A percentile compares a stretch with the other conserved stretches of the same genome.
Evolutionary conservation across 768 basidiomycete genomes (phyloP).

Genomic region (Sutorius australiensis): DNA sequence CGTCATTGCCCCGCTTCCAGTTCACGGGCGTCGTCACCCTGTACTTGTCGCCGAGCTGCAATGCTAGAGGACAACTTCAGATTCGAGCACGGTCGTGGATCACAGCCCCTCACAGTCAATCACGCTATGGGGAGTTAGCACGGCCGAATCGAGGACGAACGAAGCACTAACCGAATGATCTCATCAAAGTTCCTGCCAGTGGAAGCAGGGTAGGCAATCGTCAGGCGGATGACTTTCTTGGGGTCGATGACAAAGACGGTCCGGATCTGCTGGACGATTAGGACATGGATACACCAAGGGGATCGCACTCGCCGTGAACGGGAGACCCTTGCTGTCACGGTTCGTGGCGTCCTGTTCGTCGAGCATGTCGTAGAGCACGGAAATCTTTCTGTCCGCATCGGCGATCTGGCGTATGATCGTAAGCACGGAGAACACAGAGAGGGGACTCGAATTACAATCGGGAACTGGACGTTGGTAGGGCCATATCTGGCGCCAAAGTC

Average conservation of each 20-base stretch:
- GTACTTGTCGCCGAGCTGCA: slow-evolving; percentile 88
- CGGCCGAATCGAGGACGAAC: not conserved
- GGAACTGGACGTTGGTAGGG: slow-evolving; percentile 81
- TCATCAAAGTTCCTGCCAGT: slow-evolving; percentile 92
- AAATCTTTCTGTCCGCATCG: slow-evolving; percentile 82
- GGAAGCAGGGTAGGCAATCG: slow-evolving; percentile 88
- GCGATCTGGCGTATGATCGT: slow-evolving; percentile 61
- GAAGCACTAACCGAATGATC: slow-evolving; percentile 48
- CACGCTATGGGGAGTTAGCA: slow-evolving; percentile 42
- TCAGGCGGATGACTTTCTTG: slow-evolving; percentile 89
- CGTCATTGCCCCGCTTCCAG: slow-evolving; percentile 92
- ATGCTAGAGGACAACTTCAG: slow-evolving; percentile 41
- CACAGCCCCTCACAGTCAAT: slow-evolving; percentile 60
- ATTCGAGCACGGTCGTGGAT: slow-evolving; percentile 30
- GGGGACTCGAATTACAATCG: slow-evolving; percentile 56
- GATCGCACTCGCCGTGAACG: slow-evolving; percentile 68
- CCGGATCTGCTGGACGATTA: slow-evolving; percentile 56
- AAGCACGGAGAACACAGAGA: slow-evolving; percentile 4
- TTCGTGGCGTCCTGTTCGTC: slow-evolving; percentile 94
- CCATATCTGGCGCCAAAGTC: slow-evolving; percentile 66
- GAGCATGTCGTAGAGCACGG: slow-evolving; percentile 91
- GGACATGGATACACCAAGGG: not conserved
- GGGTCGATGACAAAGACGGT: slow-evolving; percentile 98
- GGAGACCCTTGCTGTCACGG: slow-evolving; percentile 79
- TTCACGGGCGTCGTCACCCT: slow-evolving; percentile 88